These are phyloP conservation scores for Mycena floridula DNA, from an alignment of 768 basidiomycete genomes.

Conservation along the genomic window DNA sequence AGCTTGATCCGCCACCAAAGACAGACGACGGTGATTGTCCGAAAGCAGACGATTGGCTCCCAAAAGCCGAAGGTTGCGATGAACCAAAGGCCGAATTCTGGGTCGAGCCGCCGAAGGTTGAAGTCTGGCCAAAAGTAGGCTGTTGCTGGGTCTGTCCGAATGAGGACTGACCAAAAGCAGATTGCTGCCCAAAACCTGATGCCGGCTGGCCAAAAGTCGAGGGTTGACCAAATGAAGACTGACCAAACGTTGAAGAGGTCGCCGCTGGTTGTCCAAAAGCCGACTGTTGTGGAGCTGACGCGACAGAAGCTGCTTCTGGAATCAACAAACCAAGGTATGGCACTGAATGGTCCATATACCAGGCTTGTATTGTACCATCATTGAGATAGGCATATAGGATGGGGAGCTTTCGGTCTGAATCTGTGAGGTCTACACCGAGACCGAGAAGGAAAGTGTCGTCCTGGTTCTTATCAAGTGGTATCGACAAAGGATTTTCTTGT, in stretches of 20 bases:
- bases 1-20: background rate
- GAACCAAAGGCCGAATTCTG: conserved; percentile 14
- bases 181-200: conserved; percentile 11
- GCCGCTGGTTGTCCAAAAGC: conserved; percentile 13
- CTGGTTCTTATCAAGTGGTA: conserved; percentile 64
- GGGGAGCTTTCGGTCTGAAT: conserved; percentile 32
- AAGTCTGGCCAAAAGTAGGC: conserved; percentile 28
- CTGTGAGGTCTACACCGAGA: conserved; percentile 62
- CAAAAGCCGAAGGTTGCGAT: conserved; percentile 5
- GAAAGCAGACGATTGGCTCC: conserved; percentile 17
- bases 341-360: conserved; percentile 55
- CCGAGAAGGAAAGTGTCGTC: conserved; percentile 67
- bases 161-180: conserved; percentile 15
- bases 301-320: conserved; percentile 9
- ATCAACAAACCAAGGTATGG: conserved; percentile 54
- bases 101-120: too few species aligned
- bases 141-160: conserved; percentile 14
- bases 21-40: conserved; percentile 10
- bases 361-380: conserved; percentile 72
- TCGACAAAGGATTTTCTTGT: conserved; percentile 46
- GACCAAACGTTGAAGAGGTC: conserved; percentile 4
- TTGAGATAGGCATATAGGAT: conserved; percentile 72
- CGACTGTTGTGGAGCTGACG: conserved; percentile 8
- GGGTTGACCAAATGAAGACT: conserved; percentile 18
- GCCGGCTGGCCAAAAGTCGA: conserved; percentile 18